A percentile compares a stretch with the other conserved stretches of the same genome.
Conservation (phyloP, 2,329 filamentous ascomycete species). For the Microascus cirrosus region DNA sequence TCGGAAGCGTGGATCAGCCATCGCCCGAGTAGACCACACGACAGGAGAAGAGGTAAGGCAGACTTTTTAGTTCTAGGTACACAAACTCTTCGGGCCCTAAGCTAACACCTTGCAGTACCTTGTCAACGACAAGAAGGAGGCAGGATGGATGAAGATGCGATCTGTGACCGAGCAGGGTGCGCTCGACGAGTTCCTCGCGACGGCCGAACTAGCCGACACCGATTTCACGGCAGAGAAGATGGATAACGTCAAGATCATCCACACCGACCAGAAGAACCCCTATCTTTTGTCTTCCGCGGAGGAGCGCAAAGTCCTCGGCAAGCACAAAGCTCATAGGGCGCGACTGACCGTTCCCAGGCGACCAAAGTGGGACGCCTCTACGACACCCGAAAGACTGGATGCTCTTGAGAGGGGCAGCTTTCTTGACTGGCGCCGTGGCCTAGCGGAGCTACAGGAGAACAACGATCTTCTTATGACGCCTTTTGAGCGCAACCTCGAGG, state of each 20-base stretch:
- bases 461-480: constrained; percentile 95
- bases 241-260: constrained; percentile 98
- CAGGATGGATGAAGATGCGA: constrained; percentile 98
- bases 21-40: constrained; percentile 61
- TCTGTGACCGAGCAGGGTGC: constrained; percentile 95
- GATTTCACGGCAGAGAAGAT: constrained; percentile 99
- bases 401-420: constrained; percentile 67
- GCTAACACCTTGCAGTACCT: constrained; percentile 52
- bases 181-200: constrained; percentile 91
- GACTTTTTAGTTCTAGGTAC: background rate
- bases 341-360: constrained; percentile 81
- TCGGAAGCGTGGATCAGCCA: constrained; percentile 55
- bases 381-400: constrained; percentile 76
- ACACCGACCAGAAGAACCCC: constrained; percentile 90
- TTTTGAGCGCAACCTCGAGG: constrained; percentile 93
- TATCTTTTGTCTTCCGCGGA: constrained; percentile 80
- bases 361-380: constrained; percentile 77
- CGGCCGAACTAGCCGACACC: constrained; percentile 92
- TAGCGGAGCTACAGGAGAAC: constrained; percentile 88
- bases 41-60: constrained; percentile 60
- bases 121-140: constrained; percentile 82
- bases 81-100: background rate
- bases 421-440: constrained; percentile 75
- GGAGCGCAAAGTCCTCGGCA: constrained; percentile 65
- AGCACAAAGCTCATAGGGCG: constrained; percentile 70